Conservation (phyloP, 768 basidiomycete species). For the Mycena leptocephala region DNA sequence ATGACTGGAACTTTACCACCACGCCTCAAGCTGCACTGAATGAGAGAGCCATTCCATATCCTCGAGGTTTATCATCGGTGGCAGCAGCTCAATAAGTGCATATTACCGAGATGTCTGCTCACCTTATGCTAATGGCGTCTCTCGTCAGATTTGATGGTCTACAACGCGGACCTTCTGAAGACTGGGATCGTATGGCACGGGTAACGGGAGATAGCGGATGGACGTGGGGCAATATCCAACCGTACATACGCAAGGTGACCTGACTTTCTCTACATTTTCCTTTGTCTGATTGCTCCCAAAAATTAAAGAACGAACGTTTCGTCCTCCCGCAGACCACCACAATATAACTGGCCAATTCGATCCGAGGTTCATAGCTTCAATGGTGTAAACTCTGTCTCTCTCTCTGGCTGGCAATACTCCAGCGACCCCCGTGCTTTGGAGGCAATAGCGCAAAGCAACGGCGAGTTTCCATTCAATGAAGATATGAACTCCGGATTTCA, state of each 20-base stretch:
- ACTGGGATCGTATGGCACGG: constrained; percentile 68
- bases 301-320: not conserved
- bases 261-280: no score
- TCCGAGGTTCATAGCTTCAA: constrained; percentile 44
- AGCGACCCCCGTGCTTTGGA: not conserved
- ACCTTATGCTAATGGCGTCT: not conserved
- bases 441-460: not conserved
- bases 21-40: constrained; percentile 42
- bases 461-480: constrained; percentile 53
- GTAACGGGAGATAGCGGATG: constrained; percentile 64
- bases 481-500: constrained; percentile 54
- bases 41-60: not conserved
- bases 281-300: no score
- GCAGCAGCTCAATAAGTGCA: not conserved
- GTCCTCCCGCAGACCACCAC: constrained; percentile 46
- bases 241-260: constrained; percentile 44
- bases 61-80: not conserved
- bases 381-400: constrained; percentile 44
- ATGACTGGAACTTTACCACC: constrained; percentile 56
- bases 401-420: no score
- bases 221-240: constrained; percentile 46
- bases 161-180: constrained; percentile 52
- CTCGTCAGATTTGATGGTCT: constrained; percentile 35
- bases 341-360: constrained; percentile 50
- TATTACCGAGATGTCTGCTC: not conserved